phyloP scores from a whole-genome alignment of 139 green algal species.

The Coelastrella sp. region DNA sequence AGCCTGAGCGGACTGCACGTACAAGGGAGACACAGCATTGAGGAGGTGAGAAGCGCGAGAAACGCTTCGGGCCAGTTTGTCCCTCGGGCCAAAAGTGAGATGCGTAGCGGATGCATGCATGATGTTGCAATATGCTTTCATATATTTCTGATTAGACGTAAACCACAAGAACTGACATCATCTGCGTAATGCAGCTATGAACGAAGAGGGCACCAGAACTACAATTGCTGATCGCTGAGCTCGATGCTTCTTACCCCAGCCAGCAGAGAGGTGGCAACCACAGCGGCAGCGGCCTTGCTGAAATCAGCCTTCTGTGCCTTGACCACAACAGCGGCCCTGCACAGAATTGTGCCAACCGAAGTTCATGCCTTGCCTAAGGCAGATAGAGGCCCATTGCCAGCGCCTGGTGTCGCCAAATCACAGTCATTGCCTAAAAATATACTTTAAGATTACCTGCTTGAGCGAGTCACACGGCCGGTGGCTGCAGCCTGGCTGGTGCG shows the following conservation, averaged over 20 bases:
- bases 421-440: background rate
- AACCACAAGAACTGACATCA: background rate
- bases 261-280: slow-evolving; percentile 74
- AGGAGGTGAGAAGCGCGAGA: background rate
- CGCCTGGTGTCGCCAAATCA: background rate
- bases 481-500: slow-evolving; percentile 28
- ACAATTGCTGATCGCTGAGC: slow-evolving; percentile 5
- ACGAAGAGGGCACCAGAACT: background rate
- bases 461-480: slow-evolving; percentile 29
- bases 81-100: background rate
- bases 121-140: background rate
- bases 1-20: slow-evolving; percentile 76
- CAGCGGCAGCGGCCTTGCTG: slow-evolving; percentile 66
- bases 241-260: slow-evolving; percentile 77
- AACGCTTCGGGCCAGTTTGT: too few relatives aligned
- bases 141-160: too few relatives aligned
- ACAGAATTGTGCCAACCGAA: background rate
- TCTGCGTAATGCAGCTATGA: background rate
- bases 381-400: background rate
- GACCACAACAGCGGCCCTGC: slow-evolving; percentile 47
- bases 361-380: background rate
- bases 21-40: background rate
- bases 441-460: slow-evolving; percentile 4
- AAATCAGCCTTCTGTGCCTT: slow-evolving; percentile 68
- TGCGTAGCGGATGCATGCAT: background rate